Percentiles rank a stretch among this genome's conserved stretches.
Conservation (phyloP, 805 yeast species). For the Saturnispora besseyi region DNA sequence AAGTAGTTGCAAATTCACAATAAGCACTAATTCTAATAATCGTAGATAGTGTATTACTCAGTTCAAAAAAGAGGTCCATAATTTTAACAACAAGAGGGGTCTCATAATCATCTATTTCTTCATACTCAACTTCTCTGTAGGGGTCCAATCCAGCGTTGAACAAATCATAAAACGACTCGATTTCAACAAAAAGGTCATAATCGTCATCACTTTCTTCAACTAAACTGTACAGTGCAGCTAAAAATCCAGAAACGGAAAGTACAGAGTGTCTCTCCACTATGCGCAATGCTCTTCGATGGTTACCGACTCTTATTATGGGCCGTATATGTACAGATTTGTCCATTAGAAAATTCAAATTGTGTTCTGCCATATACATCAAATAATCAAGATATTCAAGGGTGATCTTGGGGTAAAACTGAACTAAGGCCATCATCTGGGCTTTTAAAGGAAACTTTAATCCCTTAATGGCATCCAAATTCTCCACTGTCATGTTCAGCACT, state of each 20-base stretch:
- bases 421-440: not conserved
- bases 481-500: not conserved
- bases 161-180: not conserved
- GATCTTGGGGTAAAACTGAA: not conserved
- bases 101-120: not conserved
- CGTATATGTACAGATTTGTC: not conserved
- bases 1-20: not conserved
- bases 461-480: not conserved
- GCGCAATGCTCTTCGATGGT: not conserved
- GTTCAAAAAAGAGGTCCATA: not conserved
- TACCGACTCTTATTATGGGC: not conserved
- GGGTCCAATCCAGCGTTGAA: not conserved
- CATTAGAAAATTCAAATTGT: not conserved
- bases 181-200: not conserved
- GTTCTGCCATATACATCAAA: not conserved
- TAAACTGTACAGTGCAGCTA: not conserved
- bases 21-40: not conserved
- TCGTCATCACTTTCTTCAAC: not conserved
- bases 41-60: not conserved
- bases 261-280: not conserved
- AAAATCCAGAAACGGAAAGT: not conserved
- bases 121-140: not conserved
- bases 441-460: not conserved
- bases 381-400: constrained; percentile 2
- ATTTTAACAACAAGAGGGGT: not conserved